These are phyloP conservation scores for Rosellinia necatrix DNA, from an alignment of 2,329 filamentous ascomycete genomes.

Conservation along the genomic window DNA sequence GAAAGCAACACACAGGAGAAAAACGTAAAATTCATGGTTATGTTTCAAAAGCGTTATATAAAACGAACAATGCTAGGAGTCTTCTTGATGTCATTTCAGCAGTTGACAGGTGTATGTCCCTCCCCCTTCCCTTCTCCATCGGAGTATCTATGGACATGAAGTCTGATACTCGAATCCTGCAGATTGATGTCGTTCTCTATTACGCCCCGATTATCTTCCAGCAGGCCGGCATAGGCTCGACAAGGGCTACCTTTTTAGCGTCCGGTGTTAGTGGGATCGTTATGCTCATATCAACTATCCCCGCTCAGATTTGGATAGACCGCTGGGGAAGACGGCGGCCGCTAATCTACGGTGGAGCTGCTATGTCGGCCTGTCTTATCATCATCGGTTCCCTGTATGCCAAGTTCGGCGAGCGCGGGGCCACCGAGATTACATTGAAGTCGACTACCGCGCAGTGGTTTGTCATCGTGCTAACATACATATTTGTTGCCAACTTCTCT, in stretches of 20 bases:
- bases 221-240: slow-evolving; percentile 60
- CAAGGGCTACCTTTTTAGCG: slow-evolving; percentile 61
- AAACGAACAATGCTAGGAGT: no score
- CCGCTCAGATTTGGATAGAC: slow-evolving; percentile 60
- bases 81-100: no score
- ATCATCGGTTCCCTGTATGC: slow-evolving; percentile 59
- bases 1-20: no score
- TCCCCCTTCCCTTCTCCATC: background rate
- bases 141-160: no score
- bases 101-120: no score
- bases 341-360: slow-evolving; percentile 57
- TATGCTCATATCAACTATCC: slow-evolving; percentile 62
- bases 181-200: no score
- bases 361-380: slow-evolving; percentile 55
- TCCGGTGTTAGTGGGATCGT: slow-evolving; percentile 64
- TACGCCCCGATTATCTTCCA: slow-evolving; percentile 66
- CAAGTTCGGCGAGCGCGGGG: slow-evolving; percentile 48
- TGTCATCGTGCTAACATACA: slow-evolving; percentile 53
- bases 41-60: no score
- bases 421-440: no score
- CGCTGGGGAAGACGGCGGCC: slow-evolving; percentile 60
- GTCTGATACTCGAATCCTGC: no score
- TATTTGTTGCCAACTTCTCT: slow-evolving; percentile 54
- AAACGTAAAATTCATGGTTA: no score
- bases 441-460: slow-evolving; percentile 52